Base-by-base conservation (phyloP, 176 grass and related monocot species). In the Puccinellia tenuiflora region DNA sequence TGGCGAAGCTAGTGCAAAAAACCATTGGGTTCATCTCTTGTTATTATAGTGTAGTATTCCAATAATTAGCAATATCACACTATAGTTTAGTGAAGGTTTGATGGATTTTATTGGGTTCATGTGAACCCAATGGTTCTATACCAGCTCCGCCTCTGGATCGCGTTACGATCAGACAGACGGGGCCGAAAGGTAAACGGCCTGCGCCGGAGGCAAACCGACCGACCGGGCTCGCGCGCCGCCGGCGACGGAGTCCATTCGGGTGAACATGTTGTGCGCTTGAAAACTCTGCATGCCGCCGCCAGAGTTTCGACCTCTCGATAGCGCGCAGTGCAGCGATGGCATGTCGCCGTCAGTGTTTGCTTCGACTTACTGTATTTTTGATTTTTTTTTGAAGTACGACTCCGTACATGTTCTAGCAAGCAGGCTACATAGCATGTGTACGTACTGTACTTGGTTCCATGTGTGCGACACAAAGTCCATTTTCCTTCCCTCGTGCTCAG, bases 401-500 rank as follows among this genome's bases (percentile, higher is more conserved):
- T n/a, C n/a, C n/a, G 33, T 34, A 42, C 9, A 42, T 6, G 42
- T 45, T 45, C 42, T 45, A 13, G 0, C 8, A 2, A 42, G n/a
- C n/a, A n/a, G 39, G 39, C 39, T 11, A 11, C n/a, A n/a, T n/a
- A 9, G 42, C 9, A 45, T 11, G 42, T 45, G 42, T 34, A 34
- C 33, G 33, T 2, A 34, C 33, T 34, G 33, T 4, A 28, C 9
- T n/a, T 4, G 24, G 24, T 14, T 60, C 56, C 14, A 18, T 4
- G 16, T 6, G 5, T 5, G 13, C 28, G 9, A 18, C 51, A 48
- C 7, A 28, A 71, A 62, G 73, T 83, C 86, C 3, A 21, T 45
- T 45, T n/a, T 12, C 8, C 42, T 84, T 84, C 66, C 86, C 86
- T 88, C 65, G 1, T 24, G 20, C 14, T 20, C 33, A 84, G 80